phyloP scores from a whole-genome alignment of 1,284 basidiomycete species.

The Pisolithus thermaeus region DNA sequence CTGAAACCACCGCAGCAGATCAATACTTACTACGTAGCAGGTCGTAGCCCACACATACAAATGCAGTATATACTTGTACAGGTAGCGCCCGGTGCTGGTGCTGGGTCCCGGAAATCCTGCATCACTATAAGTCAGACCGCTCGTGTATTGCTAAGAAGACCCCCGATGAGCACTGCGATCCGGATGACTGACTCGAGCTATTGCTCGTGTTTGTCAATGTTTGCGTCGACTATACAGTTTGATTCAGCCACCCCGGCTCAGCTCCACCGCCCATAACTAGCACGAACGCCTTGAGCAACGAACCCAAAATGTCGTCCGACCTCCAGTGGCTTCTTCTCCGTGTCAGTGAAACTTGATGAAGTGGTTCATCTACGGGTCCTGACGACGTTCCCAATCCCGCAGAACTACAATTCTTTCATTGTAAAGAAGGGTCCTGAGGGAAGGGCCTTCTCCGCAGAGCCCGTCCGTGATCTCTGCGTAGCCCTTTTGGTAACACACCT shows the following conservation, averaged over 20 bases:
- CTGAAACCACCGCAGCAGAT: too few relatives aligned
- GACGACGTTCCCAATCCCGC: conserved; percentile 1
- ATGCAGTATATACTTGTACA: too few relatives aligned
- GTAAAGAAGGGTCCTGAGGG: conserved; percentile 72
- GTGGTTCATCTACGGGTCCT: not conserved
- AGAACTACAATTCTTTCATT: conserved; percentile 82
- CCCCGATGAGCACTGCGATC: too few relatives aligned
- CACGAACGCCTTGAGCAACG: conserved; percentile 10
- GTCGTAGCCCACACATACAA: too few relatives aligned
- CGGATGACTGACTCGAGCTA: too few relatives aligned
- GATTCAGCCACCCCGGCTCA: conserved; percentile 28
- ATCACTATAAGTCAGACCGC: too few relatives aligned
- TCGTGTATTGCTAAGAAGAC: too few relatives aligned
- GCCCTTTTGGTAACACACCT: not conserved
- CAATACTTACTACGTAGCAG: too few relatives aligned
- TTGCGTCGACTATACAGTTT: conserved; percentile 28
- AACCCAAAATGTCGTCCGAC: conserved; percentile 67
- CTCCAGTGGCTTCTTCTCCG: conserved; percentile 90
- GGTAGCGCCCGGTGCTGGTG: too few relatives aligned
- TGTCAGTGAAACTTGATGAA: conserved; percentile 39
- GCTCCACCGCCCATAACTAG: conserved; percentile 14
- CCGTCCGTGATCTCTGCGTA: conserved; percentile 45
- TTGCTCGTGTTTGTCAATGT: conserved; percentile 17
- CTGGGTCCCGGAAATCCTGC: too few relatives aligned
- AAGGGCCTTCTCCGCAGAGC: conserved; percentile 77